A percentile compares a stretch with the other conserved stretches of the same genome.
These are phyloP conservation scores for Aspergillus oerlinghausenensis DNA, from an alignment of 2,329 filamentous ascomycete genomes.

Conservation along the genomic window DNA sequence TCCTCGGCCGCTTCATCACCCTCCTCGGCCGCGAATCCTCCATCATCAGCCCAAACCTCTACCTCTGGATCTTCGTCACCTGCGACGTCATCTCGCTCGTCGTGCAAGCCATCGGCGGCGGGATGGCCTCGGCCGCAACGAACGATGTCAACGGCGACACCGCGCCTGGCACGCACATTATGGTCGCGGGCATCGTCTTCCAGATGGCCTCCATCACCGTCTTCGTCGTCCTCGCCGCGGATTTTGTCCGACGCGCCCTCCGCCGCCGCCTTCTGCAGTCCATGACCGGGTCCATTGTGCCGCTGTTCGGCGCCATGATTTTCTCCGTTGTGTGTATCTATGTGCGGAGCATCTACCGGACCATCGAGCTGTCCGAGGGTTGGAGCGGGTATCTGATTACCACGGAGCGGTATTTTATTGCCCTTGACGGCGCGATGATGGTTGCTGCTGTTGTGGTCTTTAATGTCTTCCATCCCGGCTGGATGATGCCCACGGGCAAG, in stretches of 20 bases:
- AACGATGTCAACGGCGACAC: slow-evolving; percentile 44
- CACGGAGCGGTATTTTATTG: slow-evolving; percentile 48
- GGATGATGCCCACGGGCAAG: slow-evolving; percentile 28
- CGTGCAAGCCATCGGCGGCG: slow-evolving; percentile 54
- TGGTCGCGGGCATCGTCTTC: slow-evolving; percentile 54
- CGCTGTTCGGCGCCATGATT: slow-evolving; percentile 36
- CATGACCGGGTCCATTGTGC: slow-evolving; percentile 23
- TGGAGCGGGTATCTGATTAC: slow-evolving; percentile 50
- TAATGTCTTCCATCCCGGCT: slow-evolving; percentile 43
- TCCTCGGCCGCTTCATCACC: slow-evolving; percentile 46
- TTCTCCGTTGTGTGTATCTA: slow-evolving; percentile 45
- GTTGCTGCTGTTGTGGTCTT: slow-evolving; percentile 43
- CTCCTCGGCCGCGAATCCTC: slow-evolving; percentile 43
- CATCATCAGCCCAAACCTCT: slow-evolving; percentile 39
- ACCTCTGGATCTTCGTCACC: slow-evolving; percentile 50
- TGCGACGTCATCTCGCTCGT: slow-evolving; percentile 52
- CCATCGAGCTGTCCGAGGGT: slow-evolving; percentile 48
- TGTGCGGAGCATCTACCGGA: slow-evolving; percentile 47
- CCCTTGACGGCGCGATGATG: slow-evolving; percentile 49
- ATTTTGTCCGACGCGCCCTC: slow-evolving; percentile 42
- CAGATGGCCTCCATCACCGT: slow-evolving; percentile 53
- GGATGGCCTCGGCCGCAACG: slow-evolving; percentile 43
- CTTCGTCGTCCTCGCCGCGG: slow-evolving; percentile 47
- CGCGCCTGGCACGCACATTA: slow-evolving; percentile 45
- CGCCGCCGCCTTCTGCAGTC: slow-evolving; percentile 20